Base-by-base conservation (phyloP, 2,329 filamentous ascomycete species). In the Hypoxylon rubiginosum region DNA sequence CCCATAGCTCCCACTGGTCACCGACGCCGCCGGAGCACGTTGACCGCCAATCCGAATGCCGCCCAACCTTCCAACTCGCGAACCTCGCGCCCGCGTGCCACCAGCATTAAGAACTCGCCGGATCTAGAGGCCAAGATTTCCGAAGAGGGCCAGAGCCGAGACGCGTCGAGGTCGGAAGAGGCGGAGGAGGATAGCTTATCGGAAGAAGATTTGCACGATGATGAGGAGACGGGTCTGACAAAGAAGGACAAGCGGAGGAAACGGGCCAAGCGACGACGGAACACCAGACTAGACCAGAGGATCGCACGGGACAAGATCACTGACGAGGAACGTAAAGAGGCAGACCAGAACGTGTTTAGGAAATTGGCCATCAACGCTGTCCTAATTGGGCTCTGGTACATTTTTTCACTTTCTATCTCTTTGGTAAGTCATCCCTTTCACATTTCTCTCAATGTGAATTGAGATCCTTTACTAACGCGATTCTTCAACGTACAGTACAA, bases 361-460 rank as follows among this genome's bases (percentile, higher is more conserved):
- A 89, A 85, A 62, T 82, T 94, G 59, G 77, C 90, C 62, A 82
- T 94, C 75, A 97, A 98, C 78, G 86, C 85, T n/a, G 75, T 86
- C n/a, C 82, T 99, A 70, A 97, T 98, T 70, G 86, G 87, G 24
- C 80, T 97, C 69, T 99, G 96, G 95, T 96, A 89, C 69, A 82
- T 94, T 41, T 98, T 98, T 80, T 97, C 94, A 17, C 87, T 98
- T 70, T 93, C 92, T 53, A 97, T 97, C 77, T 97, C 94, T 67
- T 86, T 97, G 73, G 92, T 95, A 85, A 82, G 91, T 83, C 17
- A 43, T 26, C 11, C 17, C 8, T 17, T 46, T 30, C 8, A 19
- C 45, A 15, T 24, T n/a, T 34, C 24, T 45, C 63, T 21, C 51
- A 36, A 58, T 48, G 41, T 15, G 26, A 62, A 30, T 51, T 19